phyloP scores from a whole-genome alignment of 176 grass and related monocot species.

The Bromus sterilis region DNA sequence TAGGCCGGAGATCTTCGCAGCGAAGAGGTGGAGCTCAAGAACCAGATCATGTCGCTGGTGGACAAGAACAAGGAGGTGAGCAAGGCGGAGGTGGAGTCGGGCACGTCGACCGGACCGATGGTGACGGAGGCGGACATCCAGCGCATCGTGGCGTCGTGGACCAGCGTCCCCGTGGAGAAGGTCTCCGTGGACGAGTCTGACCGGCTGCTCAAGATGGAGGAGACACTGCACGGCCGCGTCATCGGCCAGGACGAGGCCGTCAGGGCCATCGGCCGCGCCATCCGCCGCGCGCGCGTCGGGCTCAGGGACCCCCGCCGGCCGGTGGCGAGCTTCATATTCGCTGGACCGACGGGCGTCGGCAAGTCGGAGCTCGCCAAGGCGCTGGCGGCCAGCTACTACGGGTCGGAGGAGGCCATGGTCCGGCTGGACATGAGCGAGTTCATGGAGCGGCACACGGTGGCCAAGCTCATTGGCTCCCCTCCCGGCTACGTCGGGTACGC shows the following conservation, averaged over 20 bases:
- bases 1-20: slow-evolving; percentile 59
- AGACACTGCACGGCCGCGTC: slow-evolving; percentile 68
- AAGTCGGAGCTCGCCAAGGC: slow-evolving; percentile 89
- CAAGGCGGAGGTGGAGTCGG: slow-evolving; percentile 65
- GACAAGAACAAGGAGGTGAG: slow-evolving; percentile 79
- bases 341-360: slow-evolving; percentile 83
- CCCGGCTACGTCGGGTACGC: slow-evolving; percentile 93
- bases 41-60: slow-evolving; percentile 64
- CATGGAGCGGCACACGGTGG: slow-evolving; percentile 90
- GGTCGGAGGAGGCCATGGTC: slow-evolving; percentile 87
- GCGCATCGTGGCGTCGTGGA: slow-evolving; percentile 88
- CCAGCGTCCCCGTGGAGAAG: slow-evolving; percentile 87
- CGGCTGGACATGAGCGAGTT: slow-evolving; percentile 95
- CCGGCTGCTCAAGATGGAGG: slow-evolving; percentile 88
- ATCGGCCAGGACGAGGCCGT: slow-evolving; percentile 94
- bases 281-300: slow-evolving; percentile 78
- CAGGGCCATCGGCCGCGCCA: slow-evolving; percentile 70
- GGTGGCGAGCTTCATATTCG: slow-evolving; percentile 89
- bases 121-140: slow-evolving; percentile 82
- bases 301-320: slow-evolving; percentile 75
- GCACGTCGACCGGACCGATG: slow-evolving; percentile 37
- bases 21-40: slow-evolving; percentile 67
- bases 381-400: slow-evolving; percentile 72
- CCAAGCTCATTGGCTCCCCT: slow-evolving; percentile 83
- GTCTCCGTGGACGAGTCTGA: slow-evolving; percentile 71